Conservation (phyloP, 2,329 filamentous ascomycete genomes). For the Thermothelomyces thermophilus region DNA sequence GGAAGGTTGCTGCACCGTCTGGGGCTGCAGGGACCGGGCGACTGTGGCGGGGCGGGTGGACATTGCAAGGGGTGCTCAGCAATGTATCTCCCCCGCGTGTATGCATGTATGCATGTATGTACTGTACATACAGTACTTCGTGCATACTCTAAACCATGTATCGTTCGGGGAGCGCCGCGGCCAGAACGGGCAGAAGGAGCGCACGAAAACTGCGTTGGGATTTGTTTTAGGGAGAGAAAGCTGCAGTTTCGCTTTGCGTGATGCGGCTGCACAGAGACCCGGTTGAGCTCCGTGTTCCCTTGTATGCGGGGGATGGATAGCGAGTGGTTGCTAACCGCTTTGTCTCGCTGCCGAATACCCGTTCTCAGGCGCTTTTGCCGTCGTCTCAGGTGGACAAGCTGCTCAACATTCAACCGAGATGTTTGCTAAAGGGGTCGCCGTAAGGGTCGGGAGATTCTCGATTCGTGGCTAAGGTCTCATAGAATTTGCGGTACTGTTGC, state of each 20-base stretch:
- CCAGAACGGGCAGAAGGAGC: not conserved
- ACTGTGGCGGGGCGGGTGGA: conserved; percentile 12
- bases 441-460: conserved; percentile 15
- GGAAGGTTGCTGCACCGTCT: conserved; percentile 3
- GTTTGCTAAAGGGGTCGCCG: conserved; percentile 5
- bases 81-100: conserved; percentile 13
- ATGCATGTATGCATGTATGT: not conserved
- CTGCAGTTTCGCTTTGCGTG: not conserved
- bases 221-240: conserved; percentile 1
- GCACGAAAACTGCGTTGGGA: not conserved
- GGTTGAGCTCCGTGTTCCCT: conserved; percentile 6
- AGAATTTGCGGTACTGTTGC: conserved; percentile 9
- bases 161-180: not conserved
- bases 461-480: conserved; percentile 8
- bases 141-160: no score
- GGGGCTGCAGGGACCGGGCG: conserved; percentile 10
- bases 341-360: conserved; percentile 1
- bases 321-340: conserved; percentile 9
- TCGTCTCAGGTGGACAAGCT: conserved; percentile 2
- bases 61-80: conserved; percentile 17
- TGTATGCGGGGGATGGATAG: conserved; percentile 13
- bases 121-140: no score
- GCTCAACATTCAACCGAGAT: conserved; percentile 2
- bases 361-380: conserved; percentile 2
- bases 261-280: not conserved